Evolutionary conservation across 352 stramenopile genomes (phyloP).

Genomic region (Pythium myriotylum): DNA sequence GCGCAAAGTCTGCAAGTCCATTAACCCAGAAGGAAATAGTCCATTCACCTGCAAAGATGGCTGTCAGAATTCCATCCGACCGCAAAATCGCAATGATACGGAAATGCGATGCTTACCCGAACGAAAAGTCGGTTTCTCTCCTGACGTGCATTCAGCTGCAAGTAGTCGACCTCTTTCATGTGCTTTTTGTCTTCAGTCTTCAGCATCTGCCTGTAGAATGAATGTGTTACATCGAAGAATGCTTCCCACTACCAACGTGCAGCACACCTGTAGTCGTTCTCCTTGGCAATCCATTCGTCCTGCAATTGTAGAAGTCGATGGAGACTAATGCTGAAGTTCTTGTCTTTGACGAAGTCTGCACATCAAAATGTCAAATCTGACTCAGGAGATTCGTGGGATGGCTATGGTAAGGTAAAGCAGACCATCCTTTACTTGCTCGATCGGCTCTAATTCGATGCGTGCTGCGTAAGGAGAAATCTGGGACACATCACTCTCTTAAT

Average conservation of each 20-base stretch:
- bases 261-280: constrained; percentile 79
- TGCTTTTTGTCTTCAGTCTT: constrained; percentile 91
- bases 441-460: constrained; percentile 33
- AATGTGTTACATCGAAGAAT: too few species aligned
- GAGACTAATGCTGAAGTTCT: constrained; percentile 48
- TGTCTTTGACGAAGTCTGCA: constrained; percentile 63
- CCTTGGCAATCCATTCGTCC: constrained; percentile 83
- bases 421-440: constrained; percentile 69
- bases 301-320: constrained; percentile 55
- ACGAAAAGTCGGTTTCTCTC: constrained; percentile 87
- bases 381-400: too few species aligned
- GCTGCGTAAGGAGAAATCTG: constrained; percentile 46
- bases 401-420: background rate
- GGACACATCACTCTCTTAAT: background rate
- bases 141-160: constrained; percentile 72
- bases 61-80: background rate
- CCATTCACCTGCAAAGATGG: constrained; percentile 42
- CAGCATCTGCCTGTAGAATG: constrained; percentile 75
- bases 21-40: constrained; percentile 62
- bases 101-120: constrained; percentile 56
- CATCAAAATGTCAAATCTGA: background rate
- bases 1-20: constrained; percentile 69
- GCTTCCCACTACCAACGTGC: background rate
- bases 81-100: too few species aligned
- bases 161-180: constrained; percentile 75